A percentile compares a stretch with the other conserved stretches of the same genome.
phyloP scores from a whole-genome alignment of 331 rosid species.

The Spiraea crenata region DNA sequence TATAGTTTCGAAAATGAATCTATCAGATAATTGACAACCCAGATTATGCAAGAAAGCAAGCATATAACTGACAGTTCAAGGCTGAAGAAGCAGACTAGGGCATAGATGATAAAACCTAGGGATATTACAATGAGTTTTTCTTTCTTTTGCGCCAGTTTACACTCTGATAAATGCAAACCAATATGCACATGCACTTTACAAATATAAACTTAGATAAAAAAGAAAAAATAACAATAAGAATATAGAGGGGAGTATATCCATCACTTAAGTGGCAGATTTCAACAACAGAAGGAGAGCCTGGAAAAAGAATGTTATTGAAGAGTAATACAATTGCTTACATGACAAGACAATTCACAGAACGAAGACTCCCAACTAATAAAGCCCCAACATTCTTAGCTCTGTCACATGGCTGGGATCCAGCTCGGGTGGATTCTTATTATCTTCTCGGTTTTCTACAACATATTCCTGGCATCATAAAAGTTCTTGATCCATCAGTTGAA shows the following conservation, averaged over 20 bases:
- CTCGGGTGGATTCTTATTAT: conserved; percentile 68
- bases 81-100: neutral
- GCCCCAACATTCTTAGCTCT: conserved; percentile 92
- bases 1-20: neutral
- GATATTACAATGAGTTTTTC: neutral
- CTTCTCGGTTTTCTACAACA: conserved; percentile 89
- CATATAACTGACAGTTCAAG: neutral
- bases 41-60: neutral
- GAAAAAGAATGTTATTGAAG: neutral
- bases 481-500: conserved; percentile 6
- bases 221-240: neutral
- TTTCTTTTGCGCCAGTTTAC: neutral
- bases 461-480: conserved; percentile 56
- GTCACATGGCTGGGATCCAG: conserved; percentile 82
- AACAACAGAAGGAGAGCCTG: neutral
- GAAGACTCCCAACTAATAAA: conserved; percentile 50
- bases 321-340: conserved; percentile 13
- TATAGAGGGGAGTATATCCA: neutral
- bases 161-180: neutral
- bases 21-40: neutral
- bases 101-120: neutral
- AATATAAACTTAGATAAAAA: neutral
- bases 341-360: conserved; percentile 7
- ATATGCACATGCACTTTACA: neutral
- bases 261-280: neutral